Base-by-base conservation (phyloP, 202 grass and related monocot species). In the Zizania palustris region DNA sequence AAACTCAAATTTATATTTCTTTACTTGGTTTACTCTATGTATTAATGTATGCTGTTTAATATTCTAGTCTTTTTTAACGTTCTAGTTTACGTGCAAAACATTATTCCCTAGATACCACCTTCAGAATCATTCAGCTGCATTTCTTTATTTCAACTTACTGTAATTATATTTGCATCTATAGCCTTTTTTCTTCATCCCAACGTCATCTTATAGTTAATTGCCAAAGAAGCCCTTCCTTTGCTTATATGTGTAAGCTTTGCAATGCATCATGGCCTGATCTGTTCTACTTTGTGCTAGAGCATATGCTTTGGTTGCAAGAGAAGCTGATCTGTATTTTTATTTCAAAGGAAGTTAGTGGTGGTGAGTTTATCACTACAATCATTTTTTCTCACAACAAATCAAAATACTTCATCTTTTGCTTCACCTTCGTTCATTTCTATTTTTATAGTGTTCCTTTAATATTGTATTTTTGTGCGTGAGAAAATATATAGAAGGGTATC, bases 21-120 rank as follows among this genome's bases (percentile, higher is more conserved):
- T 62, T 60, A 61, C 61, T 80, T 68, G 51, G 14, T 80, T 60
- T 79, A 36, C 36, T 46, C n/a, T 65, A 55, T 20, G 5, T 20
- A 55, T 55, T 55, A 11, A 37, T 85, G 55, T 84, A 40, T 43
- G 33, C 28, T 41, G 18, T 74, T 21, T 20, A 71, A 57, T 59
- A 84, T 45, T 65, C 39, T 56, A 58, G 62, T 16, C 35, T 9
- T 28, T 28, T 74, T 21, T 20, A 71, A 57, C 67, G 78, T 45
- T 65, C 39, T 56, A 58, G 62, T 16, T 19, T 9, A 73, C 12
- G 9, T 58, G 82, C 41, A 85, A 72, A 38, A 65, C 10, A 36
- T 34, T 54, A 64, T 42, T 44, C 10, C 19, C 37, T 13, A 21
- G 42, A 67, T 76, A 35, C 14, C 19, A 77, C 56, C 19, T 71